Base-by-base conservation (phyloP, 1,284 basidiomycete species). In the Boletellus sp. region DNA sequence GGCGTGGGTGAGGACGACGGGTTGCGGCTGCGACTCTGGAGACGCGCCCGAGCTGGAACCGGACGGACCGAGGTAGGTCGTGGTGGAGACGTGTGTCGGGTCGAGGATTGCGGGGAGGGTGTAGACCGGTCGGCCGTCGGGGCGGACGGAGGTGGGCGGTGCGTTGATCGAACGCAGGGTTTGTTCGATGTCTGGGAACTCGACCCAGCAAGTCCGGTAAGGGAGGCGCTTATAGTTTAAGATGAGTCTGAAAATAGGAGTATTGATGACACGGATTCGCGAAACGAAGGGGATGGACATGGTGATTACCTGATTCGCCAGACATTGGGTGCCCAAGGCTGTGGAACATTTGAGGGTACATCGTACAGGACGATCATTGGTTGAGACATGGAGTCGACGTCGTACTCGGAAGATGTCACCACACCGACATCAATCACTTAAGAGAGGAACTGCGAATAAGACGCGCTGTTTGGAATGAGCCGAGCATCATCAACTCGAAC, bases 301-400 rank as follows among this genome's bases (percentile, higher is more conserved):
- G 30, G 12, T 13, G 13, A 13, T 47, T 13, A 68, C 68, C 53
- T 64, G 60, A 77, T 75, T 36, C 83, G 74, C 85, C 85, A 87
- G 30, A 85, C 81, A 60, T 84, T 85, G 12, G 85, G 85, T 46
- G 81, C 80, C 85, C 85, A 88, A 21, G 85, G 79, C 52, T 85
- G 82, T 7, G 80, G 73, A 16, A 75, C 74, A 42, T 74, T 74
- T 11, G 82, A 81, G 40, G 78, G 81, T 39, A 83, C 74, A 57
- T 88, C 86, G 59, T 86, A 88, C 19, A 88, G 73, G 22, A 74
- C 80, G 58, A 88, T 84, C 26, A 72, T 66, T 18, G 82, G 80
- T 49, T 73, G 69, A 49, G 73, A 67, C 66, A 65, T 65, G 42
- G 50, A 47, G 16, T 37, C 41, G 10, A 36, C 26, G 44, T 7